A percentile compares a stretch with the other conserved stretches of the same genome.
Evolutionary conservation across 768 basidiomycete species (phyloP).

Genomic region (Amanita pseudoporphyria): DNA sequence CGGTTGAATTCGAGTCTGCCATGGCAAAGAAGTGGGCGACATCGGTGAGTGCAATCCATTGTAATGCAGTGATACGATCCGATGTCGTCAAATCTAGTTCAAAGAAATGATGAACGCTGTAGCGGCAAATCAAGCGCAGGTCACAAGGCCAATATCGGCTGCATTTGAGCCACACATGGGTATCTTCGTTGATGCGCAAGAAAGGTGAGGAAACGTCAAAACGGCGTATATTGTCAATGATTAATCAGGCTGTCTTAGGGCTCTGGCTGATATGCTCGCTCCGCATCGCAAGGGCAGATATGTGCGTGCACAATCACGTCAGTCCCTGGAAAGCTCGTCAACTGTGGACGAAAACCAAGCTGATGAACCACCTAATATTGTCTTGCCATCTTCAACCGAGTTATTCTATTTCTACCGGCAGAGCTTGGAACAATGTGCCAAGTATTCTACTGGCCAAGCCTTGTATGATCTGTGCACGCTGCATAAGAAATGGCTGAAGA

Average conservation of each 20-base stretch:
- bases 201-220: constrained; percentile 48
- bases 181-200: constrained; percentile 93
- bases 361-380: constrained; percentile 43
- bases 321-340: constrained; percentile 53
- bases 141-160: constrained; percentile 69
- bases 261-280: constrained; percentile 84
- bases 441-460: constrained; percentile 76
- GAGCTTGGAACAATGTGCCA: constrained; percentile 89
- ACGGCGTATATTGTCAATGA: not conserved
- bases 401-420: constrained; percentile 97
- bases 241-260: constrained; percentile 33
- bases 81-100: constrained; percentile 30
- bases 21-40: constrained; percentile 79
- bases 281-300: constrained; percentile 52
- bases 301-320: constrained; percentile 37
- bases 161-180: constrained; percentile 90
- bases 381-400: constrained; percentile 91
- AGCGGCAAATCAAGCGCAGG: constrained; percentile 37
- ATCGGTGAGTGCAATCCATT: constrained; percentile 33
- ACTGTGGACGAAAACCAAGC: constrained; percentile 29
- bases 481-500: constrained; percentile 89
- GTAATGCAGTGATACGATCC: not conserved
- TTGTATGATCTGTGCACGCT: constrained; percentile 73
- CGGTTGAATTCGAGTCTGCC: constrained; percentile 78
- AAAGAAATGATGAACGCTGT: constrained; percentile 52